Evolutionary conservation across 768 basidiomycete species (phyloP).

Genomic region (Daedaleopsis nitida): DNA sequence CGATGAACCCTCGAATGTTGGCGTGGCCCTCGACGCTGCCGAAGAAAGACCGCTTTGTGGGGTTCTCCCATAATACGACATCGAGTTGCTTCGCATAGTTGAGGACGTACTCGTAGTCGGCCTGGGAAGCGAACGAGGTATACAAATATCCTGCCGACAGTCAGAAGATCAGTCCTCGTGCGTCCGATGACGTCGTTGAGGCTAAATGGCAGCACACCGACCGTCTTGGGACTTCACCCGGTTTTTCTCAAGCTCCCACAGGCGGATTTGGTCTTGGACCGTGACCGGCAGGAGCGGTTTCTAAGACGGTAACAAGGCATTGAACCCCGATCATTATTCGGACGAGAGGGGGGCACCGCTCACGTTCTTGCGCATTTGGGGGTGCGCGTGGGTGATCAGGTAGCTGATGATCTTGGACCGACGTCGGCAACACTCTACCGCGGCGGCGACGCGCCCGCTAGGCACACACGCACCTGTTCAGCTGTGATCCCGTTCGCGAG

Average conservation of each 20-base stretch:
- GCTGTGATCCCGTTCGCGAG: constrained; percentile 94
- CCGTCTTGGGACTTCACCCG: constrained; percentile 88
- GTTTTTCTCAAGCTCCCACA: constrained; percentile 97
- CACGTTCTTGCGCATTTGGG: constrained; percentile 96
- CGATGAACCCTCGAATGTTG: constrained; percentile 79
- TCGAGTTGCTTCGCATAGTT: constrained; percentile 83
- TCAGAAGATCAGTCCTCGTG: constrained; percentile 20
- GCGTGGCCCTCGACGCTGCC: constrained; percentile 76
- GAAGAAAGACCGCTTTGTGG: constrained; percentile 77
- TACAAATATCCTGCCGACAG: constrained; percentile 76
- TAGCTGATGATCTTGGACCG: constrained; percentile 86
- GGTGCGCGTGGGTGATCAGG: constrained; percentile 91
- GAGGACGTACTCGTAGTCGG: constrained; percentile 85
- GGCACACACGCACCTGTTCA: constrained; percentile 67
- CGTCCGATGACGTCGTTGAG: constrained; percentile 20
- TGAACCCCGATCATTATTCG: not conserved
- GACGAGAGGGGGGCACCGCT: constrained; percentile 25
- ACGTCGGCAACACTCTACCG: constrained; percentile 8
- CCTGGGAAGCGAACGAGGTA: constrained; percentile 81
- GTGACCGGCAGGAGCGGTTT: constrained; percentile 94
- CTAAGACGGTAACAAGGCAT: constrained; percentile 40
- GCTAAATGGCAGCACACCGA: constrained; percentile 35
- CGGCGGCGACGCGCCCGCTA: not conserved
- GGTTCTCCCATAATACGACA: constrained; percentile 83
- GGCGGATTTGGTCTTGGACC: constrained; percentile 95